Base-by-base conservation (phyloP, 1,139 yeast species). In the Saccharomyces pastorianus region DNA sequence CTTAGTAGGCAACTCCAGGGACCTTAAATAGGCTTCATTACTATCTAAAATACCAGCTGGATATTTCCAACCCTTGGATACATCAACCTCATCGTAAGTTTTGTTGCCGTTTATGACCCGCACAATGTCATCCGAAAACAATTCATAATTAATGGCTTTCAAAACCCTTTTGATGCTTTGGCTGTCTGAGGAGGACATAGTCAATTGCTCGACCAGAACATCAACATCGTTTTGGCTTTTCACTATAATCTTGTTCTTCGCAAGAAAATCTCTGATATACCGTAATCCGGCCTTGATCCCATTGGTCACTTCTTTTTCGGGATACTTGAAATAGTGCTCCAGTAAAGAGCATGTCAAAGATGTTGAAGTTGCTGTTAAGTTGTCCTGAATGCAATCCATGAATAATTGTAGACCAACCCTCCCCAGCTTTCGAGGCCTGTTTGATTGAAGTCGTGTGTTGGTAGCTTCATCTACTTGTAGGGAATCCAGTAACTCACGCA, bases 51-150 rank as follows among this genome's bases (percentile, higher is more conserved):
- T 53, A 11, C 71, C 71, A 23, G 59, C 56, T 8, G 60, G 57
- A 26, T 58, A 61, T 51, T 61, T 66, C 68, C 68, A 66, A 11
- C 71, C 71, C 49, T 64, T 62, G 17, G 69, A 61, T 4, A 62
- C 51, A 8, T 65, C 67, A 6, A 67, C 50, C 28, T 64, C 64
- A 54, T 67, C 71, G 23, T 50, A 34, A 3, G 61, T 59, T 26
- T 58, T 62, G 8, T 57, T 58, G 9, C 71, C 69, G 48, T 64
- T 59, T 9, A 62, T 61, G 7, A 67, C 63, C 50, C 70, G 63
- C 1, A 67, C 68, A 25, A 59, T 59, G 47, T 66, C 70, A 50
- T 65, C 63, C 7, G 69, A 61, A 23, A 32, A 53, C 14, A 66
- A 58, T 14, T 61, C 56, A 53, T 66, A 67, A n/a, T 65, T 60